phyloP scores from a whole-genome alignment of 108 stramenopile genomes.

The Discostella stelligeroides region DNA sequence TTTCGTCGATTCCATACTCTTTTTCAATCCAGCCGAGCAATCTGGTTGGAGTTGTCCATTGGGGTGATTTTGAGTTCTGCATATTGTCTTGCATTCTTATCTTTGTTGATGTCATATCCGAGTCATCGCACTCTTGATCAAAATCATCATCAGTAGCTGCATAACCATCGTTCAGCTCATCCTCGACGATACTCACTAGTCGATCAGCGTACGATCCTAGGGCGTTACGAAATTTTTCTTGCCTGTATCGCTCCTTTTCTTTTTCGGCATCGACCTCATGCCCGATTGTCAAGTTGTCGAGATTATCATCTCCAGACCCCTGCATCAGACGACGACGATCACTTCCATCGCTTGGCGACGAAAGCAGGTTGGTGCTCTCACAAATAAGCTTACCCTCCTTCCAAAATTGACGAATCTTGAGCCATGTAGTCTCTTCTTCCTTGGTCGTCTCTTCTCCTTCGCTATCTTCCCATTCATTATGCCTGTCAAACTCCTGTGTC shows the following conservation, averaged over 20 bases:
- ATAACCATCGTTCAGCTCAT: constrained; percentile 44
- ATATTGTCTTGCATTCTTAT: no score
- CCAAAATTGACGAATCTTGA: constrained; percentile 46
- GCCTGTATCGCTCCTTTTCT: constrained; percentile 12
- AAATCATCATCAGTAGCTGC: neutral
- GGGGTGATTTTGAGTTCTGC: neutral
- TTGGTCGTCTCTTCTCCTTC: constrained; percentile 2
- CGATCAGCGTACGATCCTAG: constrained; percentile 57
- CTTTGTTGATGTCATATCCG: no score
- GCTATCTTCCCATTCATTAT: constrained; percentile 22
- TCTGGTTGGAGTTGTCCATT: constrained; percentile 17
- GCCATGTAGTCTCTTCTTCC: neutral
- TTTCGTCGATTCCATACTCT: constrained; percentile 54
- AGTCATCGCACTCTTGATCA: neutral
- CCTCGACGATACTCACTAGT: constrained; percentile 54
- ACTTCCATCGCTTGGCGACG: constrained; percentile 12
- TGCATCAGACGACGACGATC: neutral
- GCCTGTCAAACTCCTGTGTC: constrained; percentile 16
- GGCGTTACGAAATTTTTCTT: constrained; percentile 24
- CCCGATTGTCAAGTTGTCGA: constrained; percentile 8
- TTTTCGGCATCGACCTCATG: constrained; percentile 3
- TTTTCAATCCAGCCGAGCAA: constrained; percentile 52
- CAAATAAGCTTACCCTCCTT: constrained; percentile 50
- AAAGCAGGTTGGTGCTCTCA: constrained; percentile 56
- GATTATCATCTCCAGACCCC: constrained; percentile 14